Evolutionary conservation across 768 basidiomycete species (phyloP).

Genomic region (Rhodotorula paludigena): DNA sequence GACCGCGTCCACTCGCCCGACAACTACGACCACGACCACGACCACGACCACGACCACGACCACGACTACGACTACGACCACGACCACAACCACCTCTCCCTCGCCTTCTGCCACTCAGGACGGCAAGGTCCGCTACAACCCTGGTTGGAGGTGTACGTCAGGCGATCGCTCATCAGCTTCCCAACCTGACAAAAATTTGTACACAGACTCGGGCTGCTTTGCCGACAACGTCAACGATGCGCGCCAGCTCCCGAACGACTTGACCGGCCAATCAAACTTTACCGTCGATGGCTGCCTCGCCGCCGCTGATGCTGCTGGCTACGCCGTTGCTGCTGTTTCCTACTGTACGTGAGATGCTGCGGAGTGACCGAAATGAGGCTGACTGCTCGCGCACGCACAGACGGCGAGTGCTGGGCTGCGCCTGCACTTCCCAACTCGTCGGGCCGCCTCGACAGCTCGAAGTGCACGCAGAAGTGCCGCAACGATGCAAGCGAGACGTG

Average conservation of each 20-base stretch:
- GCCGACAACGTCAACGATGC: slow-evolving; percentile 19
- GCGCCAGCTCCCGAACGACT: slow-evolving; percentile 15
- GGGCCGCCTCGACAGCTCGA: background rate
- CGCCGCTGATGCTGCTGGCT: background rate
- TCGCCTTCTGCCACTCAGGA: background rate
- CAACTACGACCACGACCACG: slow-evolving; percentile 6
- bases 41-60: background rate
- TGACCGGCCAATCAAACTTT: background rate
- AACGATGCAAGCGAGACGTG: slow-evolving; percentile 14
- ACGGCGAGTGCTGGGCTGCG: slow-evolving; percentile 26
- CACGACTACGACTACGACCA: background rate
- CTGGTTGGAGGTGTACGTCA: slow-evolving; percentile 18
- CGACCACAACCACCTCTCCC: background rate
- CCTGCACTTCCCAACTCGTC: slow-evolving; percentile 10
- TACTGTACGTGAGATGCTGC: no score
- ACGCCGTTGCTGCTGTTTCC: slow-evolving; percentile 16
- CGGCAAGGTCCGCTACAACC: background rate
- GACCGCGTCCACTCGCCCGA: background rate
- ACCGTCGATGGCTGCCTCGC: slow-evolving; percentile 13
- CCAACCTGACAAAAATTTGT: no score
- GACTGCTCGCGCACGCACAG: no score
- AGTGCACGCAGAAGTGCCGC: slow-evolving; percentile 15
- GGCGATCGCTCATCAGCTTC: no score
- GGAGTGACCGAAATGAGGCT: no score
- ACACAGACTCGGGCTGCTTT: slow-evolving; percentile 25